A percentile compares a stretch with the other conserved stretches of the same genome.
Evolutionary conservation across 495 filamentous ascomycete genomes (phyloP).

Genomic region (Penicillium atrosanguineum): DNA sequence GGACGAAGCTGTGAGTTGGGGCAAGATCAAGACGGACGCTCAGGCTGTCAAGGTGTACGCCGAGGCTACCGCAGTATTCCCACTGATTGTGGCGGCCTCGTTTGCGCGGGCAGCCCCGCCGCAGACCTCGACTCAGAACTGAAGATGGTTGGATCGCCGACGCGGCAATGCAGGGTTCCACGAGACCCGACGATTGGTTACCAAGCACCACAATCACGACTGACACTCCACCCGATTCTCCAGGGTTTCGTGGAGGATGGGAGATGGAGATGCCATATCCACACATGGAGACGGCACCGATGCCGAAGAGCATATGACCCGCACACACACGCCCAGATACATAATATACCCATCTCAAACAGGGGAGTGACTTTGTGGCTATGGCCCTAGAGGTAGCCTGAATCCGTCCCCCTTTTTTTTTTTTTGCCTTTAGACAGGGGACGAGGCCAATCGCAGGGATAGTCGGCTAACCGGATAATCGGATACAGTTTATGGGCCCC

Average conservation of each 20-base stretch:
- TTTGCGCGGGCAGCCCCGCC: slow-evolving; percentile 56
- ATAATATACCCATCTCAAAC: not conserved
- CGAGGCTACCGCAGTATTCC: slow-evolving; percentile 90
- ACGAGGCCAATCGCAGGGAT: not conserved
- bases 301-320: not conserved
- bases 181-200: slow-evolving; percentile 1
- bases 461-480: not conserved
- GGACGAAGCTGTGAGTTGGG: slow-evolving; percentile 97
- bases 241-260: too few species aligned
- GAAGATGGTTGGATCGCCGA: not conserved
- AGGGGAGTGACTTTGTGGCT: too few species aligned
- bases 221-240: not conserved
- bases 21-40: slow-evolving; percentile 87
- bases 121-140: slow-evolving; percentile 8
- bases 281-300: not conserved
- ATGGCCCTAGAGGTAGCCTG: not conserved
- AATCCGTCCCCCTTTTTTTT: not conserved
- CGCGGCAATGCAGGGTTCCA: slow-evolving; percentile 20
- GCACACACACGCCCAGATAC: not conserved
- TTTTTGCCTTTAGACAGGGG: not conserved
- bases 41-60: slow-evolving; percentile 91
- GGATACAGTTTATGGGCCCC: not conserved
- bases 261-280: not conserved
- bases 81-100: slow-evolving; percentile 90
- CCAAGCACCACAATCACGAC: slow-evolving; percentile 1